A percentile compares a stretch with the other conserved stretches of the same genome.
Conservation (phyloP, 768 basidiomycete genomes). For the Kockovaella imperatae region DNA sequence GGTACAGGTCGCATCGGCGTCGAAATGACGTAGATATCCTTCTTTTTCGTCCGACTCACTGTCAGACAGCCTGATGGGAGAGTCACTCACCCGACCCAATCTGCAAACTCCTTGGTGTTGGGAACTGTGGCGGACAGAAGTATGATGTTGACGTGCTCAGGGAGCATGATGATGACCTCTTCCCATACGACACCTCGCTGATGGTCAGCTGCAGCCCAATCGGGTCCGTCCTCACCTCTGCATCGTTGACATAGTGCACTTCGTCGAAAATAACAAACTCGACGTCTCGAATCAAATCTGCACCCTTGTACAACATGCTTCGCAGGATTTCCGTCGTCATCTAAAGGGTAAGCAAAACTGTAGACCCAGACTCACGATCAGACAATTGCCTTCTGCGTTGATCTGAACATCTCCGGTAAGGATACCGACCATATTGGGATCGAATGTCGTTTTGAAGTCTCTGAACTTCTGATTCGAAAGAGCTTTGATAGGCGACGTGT, state of each 20-base stretch:
- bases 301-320: constrained; percentile 93
- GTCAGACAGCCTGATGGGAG: background rate
- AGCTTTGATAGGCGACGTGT: constrained; percentile 97
- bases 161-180: constrained; percentile 99
- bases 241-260: constrained; percentile 98
- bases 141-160: constrained; percentile 97
- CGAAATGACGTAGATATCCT: constrained; percentile 97
- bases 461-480: constrained; percentile 98
- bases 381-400: constrained; percentile 91
- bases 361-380: constrained; percentile 63
- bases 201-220: background rate
- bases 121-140: constrained; percentile 94
- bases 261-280: constrained; percentile 99
- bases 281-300: constrained; percentile 94
- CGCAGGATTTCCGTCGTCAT: constrained; percentile 81
- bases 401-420: constrained; percentile 98
- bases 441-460: constrained; percentile 96
- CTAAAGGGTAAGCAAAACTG: constrained; percentile 18
- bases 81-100: constrained; percentile 86
- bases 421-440: constrained; percentile 83
- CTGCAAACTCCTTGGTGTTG: constrained; percentile 95
- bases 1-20: constrained; percentile 94
- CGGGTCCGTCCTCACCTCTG: constrained; percentile 60
- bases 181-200: constrained; percentile 99
- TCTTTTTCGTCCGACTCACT: constrained; percentile 89